A percentile compares a stretch with the other conserved stretches of the same genome.
phyloP scores from a whole-genome alignment of 1,284 basidiomycete genomes.

The Rhizoctonia solani region DNA sequence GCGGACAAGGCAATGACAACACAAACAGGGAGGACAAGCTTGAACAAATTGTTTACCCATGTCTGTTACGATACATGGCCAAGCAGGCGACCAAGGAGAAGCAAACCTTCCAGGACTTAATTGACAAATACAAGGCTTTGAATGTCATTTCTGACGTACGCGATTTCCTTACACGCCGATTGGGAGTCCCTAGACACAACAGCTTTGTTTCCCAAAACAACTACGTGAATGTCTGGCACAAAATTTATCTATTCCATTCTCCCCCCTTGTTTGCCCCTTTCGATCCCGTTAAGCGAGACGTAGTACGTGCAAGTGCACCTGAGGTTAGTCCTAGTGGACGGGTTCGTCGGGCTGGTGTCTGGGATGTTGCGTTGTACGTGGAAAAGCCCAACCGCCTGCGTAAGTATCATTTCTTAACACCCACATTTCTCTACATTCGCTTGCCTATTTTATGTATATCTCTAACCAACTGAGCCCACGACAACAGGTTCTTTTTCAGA shows the following conservation, averaged over 20 bases:
- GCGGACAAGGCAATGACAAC: background rate
- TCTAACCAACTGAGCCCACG: background rate
- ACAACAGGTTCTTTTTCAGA: background rate
- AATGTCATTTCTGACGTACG: background rate
- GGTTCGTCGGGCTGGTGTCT: background rate
- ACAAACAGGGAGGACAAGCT: background rate
- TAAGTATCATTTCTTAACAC: background rate
- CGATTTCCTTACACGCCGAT: background rate
- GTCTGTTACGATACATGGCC: background rate
- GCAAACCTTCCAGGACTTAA: background rate
- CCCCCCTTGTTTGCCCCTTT: constrained; percentile 5
- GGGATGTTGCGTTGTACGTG: background rate
- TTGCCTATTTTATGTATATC: background rate
- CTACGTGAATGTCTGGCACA: constrained; percentile 8
- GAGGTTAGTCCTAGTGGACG: background rate
- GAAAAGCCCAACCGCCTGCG: background rate
- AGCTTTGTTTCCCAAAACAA: background rate
- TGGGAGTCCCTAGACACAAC: background rate
- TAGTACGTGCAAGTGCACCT: constrained; percentile 2
- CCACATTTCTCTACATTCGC: background rate
- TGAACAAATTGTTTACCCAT: background rate
- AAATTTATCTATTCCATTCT: background rate
- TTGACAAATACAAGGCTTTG: background rate
- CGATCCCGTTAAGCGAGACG: constrained; percentile 3
- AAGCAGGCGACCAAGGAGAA: background rate